Evolutionary conservation across 768 basidiomycete genomes (phyloP), one percentile per base, ranked within the genome.

Genomic region (Holtermanniella nyarrowii): DNA sequence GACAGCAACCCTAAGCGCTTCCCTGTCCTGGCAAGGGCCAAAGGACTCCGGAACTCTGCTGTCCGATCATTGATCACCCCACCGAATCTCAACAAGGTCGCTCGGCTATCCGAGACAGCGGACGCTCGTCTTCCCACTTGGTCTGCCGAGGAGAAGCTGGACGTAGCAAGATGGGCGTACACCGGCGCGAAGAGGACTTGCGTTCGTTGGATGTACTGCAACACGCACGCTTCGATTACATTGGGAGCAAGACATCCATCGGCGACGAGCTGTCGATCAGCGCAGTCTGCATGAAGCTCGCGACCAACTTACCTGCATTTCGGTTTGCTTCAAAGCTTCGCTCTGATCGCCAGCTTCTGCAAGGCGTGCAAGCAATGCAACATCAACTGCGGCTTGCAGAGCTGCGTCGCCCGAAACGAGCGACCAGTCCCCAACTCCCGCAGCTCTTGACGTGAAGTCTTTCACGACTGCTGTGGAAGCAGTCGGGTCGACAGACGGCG

Each of bases 111-210:
- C n/a, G n/a, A n/a, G n/a, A n/a, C n/a, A n/a, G n/a, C n/a, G n/a
- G n/a, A n/a, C n/a, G n/a, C n/a, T n/a, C n/a, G n/a, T n/a, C n/a
- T n/a, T n/a, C n/a, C n/a, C n/a, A n/a, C n/a, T n/a, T n/a, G n/a
- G n/a, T n/a, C n/a, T n/a, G n/a, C n/a, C n/a, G n/a, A n/a, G n/a
- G n/a, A n/a, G n/a, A n/a, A n/a, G n/a, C n/a, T n/a, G n/a, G n/a
- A n/a, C n/a, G n/a, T n/a, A n/a, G n/a, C n/a, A n/a, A 64, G 57
- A 44, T 67, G 65, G 2, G 50, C 24, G 14, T 57, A n/a, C 4
- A 67, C 51, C 11, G 65, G 63, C 41, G 57, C 43, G 1, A 67
- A 18, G 23, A 67, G 55, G 7, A 67, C 26, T 58, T 67, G 65
- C 0, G 54, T 50, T 11, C 59, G 54, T 3, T 57, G 57, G 7